Percentiles rank a stretch among this genome's conserved stretches.
phyloP scores from a whole-genome alignment of 768 basidiomycete genomes.

The Sarcomyxa edulis region DNA sequence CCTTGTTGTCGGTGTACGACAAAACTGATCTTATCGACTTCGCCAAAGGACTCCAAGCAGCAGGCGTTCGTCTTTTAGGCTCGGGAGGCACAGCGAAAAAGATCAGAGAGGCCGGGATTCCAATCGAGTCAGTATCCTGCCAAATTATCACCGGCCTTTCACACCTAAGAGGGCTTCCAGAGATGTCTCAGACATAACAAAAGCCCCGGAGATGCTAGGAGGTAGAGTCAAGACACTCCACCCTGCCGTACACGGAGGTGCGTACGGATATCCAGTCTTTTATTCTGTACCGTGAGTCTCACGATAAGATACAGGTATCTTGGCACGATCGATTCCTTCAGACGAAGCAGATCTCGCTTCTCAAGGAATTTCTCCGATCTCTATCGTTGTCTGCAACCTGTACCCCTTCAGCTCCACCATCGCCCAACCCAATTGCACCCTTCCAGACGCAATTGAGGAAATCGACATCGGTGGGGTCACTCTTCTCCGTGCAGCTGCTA shows the following conservation, averaged over 20 bases:
- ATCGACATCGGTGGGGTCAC: constrained; percentile 99
- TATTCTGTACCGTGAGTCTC: constrained; percentile 6
- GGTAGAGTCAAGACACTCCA: constrained; percentile 98
- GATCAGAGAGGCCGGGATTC: constrained; percentile 89
- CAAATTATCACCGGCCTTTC: constrained; percentile 2
- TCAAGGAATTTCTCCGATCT: constrained; percentile 87
- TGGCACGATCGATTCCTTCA: constrained; percentile 86
- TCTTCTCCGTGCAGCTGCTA: constrained; percentile 93
- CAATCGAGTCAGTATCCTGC: constrained; percentile 68
- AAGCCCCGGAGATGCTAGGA: constrained; percentile 98
- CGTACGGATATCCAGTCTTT: constrained; percentile 13
- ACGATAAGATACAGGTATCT: constrained; percentile 61
- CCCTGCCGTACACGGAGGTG: constrained; percentile 96
- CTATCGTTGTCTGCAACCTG: constrained; percentile 97
- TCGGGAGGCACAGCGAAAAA: constrained; percentile 98
- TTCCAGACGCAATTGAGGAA: constrained; percentile 93
- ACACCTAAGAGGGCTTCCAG: constrained; percentile 32
- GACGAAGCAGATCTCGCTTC: constrained; percentile 82
- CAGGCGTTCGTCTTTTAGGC: constrained; percentile 85
- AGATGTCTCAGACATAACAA: constrained; percentile 96
- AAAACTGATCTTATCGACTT: constrained; percentile 87
- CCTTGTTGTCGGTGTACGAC: constrained; percentile 94
- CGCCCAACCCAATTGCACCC: constrained; percentile 81
- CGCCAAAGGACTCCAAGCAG: constrained; percentile 74
- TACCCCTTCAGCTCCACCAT: constrained; percentile 96